Evolutionary conservation across 2,329 filamentous ascomycete genomes (phyloP), one percentile per base, ranked within the genome.

Genomic region (Aspergillus sp.): DNA sequence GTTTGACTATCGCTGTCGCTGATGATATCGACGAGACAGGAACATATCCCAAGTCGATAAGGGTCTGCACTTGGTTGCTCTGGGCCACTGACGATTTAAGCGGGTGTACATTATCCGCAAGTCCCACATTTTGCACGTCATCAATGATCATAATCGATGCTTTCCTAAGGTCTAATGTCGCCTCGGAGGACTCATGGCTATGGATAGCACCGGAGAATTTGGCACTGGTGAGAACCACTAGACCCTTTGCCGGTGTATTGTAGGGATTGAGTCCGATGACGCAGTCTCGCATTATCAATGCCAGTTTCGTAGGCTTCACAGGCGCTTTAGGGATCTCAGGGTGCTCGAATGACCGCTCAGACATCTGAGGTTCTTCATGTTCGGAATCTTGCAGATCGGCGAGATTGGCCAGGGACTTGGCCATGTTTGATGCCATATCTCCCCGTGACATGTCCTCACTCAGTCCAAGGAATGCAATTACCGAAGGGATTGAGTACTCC

Each of bases 11-110:
- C 1, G 82, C 79, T 48, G 82, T 86, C 0, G 90, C 90, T 3
- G 90, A 85, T 12, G 90, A 94, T 36, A 96, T 86, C 39, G 87
- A 88, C 55, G 88, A 90, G 30, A 98, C 82, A 35, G 89, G 85
- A 6, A 95, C 89, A 59, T 83, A 98, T 0, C 93, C 93, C 54
- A 78, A 74, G 6, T 77, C 70, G 42, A 81, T 64, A 44, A 84
- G 60, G 27, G 71, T 64, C 13, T 70, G 63, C 7, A 79, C 61
- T 46, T 79, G 76, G 32, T 64, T 68, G 40, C 66, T 69, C 45
- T 65, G 61, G 7, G 52, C 47, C 27, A 56, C 50, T 5, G 52
- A 45, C 5, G 55, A 57, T 7, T 46, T 56, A 11, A 58, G 56
- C 35, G 53, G 59, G 26, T 49, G 56, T 7, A 64, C 50, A 5